These are phyloP conservation scores for Botrytis paeoniae DNA, from an alignment of 2,329 filamentous ascomycete species.

Conservation along the genomic window DNA sequence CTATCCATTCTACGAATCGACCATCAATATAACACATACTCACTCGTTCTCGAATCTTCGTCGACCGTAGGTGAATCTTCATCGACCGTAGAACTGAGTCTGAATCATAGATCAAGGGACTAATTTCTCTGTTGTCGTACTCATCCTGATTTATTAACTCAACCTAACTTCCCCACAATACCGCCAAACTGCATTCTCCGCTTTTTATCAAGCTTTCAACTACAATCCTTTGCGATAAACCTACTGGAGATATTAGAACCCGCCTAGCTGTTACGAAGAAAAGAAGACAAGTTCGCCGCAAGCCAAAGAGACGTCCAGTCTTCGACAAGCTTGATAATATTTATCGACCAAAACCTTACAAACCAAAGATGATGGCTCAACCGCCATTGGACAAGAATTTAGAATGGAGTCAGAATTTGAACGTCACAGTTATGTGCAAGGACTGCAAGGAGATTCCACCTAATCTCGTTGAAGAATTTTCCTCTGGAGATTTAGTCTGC, in stretches of 20 bases:
- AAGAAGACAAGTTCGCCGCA: slow-evolving; percentile 39
- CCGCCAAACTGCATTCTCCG: slow-evolving; percentile 69
- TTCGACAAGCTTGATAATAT: slow-evolving; percentile 45
- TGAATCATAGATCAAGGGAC: neutral
- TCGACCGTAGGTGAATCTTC: neutral
- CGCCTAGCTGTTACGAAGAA: slow-evolving; percentile 36
- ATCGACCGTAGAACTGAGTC: neutral
- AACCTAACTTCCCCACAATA: slow-evolving; percentile 30
- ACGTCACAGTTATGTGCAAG: slow-evolving; percentile 78
- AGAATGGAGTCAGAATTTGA: slow-evolving; percentile 66
- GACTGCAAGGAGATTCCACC: slow-evolving; percentile 93
- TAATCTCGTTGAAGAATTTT: slow-evolving; percentile 89
- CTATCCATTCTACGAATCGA: neutral
- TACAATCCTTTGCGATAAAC: slow-evolving; percentile 42
- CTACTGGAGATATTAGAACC: slow-evolving; percentile 34
- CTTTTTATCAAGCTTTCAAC: slow-evolving; percentile 60
- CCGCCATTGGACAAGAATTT: slow-evolving; percentile 30
- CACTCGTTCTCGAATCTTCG: neutral
- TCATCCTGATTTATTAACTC: slow-evolving; percentile 19
- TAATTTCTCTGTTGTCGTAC: slow-evolving; percentile 22
- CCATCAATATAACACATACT: neutral
- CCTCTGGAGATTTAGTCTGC: slow-evolving; percentile 89
- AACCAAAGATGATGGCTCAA: slow-evolving; percentile 48
- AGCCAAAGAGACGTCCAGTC: slow-evolving; percentile 41
- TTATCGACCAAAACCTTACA: slow-evolving; percentile 44